phyloP scores from a whole-genome alignment of 148 eudicot genomes.

The Beta vulgaris region DNA sequence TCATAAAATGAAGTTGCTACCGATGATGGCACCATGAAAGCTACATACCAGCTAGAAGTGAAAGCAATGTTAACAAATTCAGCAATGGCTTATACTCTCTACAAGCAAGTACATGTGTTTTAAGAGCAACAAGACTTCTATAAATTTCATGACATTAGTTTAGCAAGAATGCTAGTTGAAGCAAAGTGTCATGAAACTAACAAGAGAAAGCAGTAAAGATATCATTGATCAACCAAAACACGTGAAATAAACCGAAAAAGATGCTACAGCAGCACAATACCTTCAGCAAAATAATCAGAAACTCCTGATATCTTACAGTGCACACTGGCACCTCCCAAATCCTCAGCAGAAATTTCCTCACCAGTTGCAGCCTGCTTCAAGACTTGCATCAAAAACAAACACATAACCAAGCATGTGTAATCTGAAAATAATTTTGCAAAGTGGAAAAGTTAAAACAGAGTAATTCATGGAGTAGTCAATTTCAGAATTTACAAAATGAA shows the following conservation, averaged over 20 bases:
- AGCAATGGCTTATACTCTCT: not conserved
- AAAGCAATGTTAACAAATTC: not conserved
- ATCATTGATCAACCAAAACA: not conserved
- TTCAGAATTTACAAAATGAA: too few relatives aligned
- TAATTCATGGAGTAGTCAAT: too few relatives aligned
- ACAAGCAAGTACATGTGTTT: not conserved
- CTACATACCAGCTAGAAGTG: not conserved
- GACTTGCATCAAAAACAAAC: conserved; percentile 20
- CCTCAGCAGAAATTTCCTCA: conserved; percentile 98
- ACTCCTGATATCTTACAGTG: conserved; percentile 98
- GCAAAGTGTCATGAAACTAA: not conserved
- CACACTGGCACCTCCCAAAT: conserved; percentile 93
- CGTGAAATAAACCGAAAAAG: not conserved
- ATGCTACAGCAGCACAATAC: conserved; percentile 30
- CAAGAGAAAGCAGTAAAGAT: not conserved
- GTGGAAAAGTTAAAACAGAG: too few relatives aligned
- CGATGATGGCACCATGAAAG: not conserved
- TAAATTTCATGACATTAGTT: conserved; percentile 4
- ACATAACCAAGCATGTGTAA: not conserved
- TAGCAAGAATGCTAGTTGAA: not conserved
- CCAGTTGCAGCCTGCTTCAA: conserved; percentile 95
- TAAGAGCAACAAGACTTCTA: not conserved
- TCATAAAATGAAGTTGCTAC: not conserved
- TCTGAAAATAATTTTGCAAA: not conserved
- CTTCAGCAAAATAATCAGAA: conserved; percentile 93